Conservation (phyloP, 805 yeast species). For the Zygotorulaspora danielsina region DNA sequence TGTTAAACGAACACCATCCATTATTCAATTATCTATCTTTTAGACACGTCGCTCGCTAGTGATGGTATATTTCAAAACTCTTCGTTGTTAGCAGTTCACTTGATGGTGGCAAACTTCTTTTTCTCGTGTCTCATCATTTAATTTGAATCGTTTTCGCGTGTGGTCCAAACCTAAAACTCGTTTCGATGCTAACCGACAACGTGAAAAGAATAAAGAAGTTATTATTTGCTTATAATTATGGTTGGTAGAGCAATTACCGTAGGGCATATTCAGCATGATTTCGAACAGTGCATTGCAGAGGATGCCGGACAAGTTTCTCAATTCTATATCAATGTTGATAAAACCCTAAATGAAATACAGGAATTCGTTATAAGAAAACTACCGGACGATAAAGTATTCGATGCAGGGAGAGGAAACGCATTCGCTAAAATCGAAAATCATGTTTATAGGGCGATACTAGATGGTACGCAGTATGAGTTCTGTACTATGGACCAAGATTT, state of each 20-base stretch:
- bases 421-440: slow-evolving; percentile 10
- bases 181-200: not conserved
- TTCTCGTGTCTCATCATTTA: slow-evolving; percentile 2
- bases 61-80: no score
- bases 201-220: not conserved
- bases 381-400: slow-evolving; percentile 18
- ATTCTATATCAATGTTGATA: slow-evolving; percentile 44
- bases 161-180: slow-evolving; percentile 2
- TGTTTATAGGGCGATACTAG: slow-evolving; percentile 16
- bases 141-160: slow-evolving; percentile 8
- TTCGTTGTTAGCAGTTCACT: no score
- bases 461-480: slow-evolving; percentile 15
- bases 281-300: slow-evolving; percentile 39
- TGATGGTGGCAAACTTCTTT: slow-evolving; percentile 10
- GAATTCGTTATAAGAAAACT: slow-evolving; percentile 33
- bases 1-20: slow-evolving; percentile 22
- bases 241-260: slow-evolving; percentile 8
- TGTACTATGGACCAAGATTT: slow-evolving; percentile 11
- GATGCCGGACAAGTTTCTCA: slow-evolving; percentile 35
- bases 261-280: slow-evolving; percentile 43
- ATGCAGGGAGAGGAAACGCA: slow-evolving; percentile 13
- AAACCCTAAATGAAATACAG: slow-evolving; percentile 19
- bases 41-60: no score
- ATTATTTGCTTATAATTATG: not conserved
- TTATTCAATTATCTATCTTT: slow-evolving; percentile 5